These are phyloP conservation scores for Thuja plicata DNA, from an alignment of 83 land plant genomes.

Conservation along the genomic window DNA sequence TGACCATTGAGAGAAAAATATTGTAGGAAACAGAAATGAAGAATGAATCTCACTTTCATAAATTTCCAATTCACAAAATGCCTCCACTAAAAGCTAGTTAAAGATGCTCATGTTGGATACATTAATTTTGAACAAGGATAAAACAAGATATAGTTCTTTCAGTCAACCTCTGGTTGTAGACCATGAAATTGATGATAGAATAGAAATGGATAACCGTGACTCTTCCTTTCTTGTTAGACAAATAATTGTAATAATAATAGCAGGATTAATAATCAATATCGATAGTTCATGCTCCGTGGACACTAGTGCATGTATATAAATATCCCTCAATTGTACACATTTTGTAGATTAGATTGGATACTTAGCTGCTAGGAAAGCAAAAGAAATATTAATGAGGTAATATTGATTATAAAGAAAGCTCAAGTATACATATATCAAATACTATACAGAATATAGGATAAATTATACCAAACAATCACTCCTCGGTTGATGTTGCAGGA, in stretches of 20 bases:
- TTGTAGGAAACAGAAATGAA: not conserved
- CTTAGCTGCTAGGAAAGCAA: not conserved
- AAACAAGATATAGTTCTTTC: not conserved
- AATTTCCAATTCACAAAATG: not conserved
- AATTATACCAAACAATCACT: not conserved
- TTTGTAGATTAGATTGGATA: not conserved
- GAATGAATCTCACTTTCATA: not conserved
- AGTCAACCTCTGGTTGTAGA: not conserved
- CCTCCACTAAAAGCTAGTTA: constrained; percentile 5
- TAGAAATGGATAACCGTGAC: not conserved
- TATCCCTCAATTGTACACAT: not conserved
- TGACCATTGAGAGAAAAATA: not conserved
- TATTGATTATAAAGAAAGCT: not conserved
- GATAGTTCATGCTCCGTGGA: no score
- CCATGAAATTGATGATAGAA: not conserved
- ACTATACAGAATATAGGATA: not conserved
- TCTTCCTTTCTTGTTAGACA: not conserved
- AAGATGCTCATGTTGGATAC: not conserved
- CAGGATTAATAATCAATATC: not conserved
- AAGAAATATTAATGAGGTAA: not conserved
- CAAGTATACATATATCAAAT: not conserved
- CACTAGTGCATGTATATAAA: not conserved
- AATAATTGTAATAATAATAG: not conserved
- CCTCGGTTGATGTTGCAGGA: not conserved
- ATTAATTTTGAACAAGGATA: not conserved